A percentile compares a stretch with the other conserved stretches of the same genome.
Conservation (phyloP, 2,329 filamentous ascomycete species). For the Diaporthe humulicola region DNA sequence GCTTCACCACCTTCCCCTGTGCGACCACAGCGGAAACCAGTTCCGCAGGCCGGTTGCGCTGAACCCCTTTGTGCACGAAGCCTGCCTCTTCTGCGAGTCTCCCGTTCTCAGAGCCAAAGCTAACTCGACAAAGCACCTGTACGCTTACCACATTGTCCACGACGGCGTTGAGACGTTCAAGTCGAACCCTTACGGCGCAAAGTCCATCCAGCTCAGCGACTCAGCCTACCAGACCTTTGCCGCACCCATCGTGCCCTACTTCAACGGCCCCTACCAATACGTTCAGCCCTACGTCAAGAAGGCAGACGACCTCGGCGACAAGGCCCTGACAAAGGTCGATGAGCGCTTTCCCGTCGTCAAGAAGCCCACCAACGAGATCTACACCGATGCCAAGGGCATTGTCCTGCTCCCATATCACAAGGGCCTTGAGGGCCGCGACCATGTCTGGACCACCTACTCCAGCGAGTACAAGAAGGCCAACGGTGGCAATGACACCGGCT, state of each 20-base stretch:
- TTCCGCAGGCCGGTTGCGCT: conserved; percentile 1
- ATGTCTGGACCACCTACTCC: conserved; percentile 69
- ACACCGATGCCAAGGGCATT: conserved; percentile 72
- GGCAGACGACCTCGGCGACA: conserved; percentile 82
- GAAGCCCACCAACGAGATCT: conserved; percentile 80
- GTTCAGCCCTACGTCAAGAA: conserved; percentile 87
- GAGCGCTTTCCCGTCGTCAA: conserved; percentile 79
- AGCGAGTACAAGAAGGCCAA: conserved; percentile 74
- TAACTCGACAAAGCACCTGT: conserved; percentile 75
- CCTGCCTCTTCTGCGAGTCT: not conserved
- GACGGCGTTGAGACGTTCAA: conserved; percentile 85
- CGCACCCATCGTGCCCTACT: conserved; percentile 82
- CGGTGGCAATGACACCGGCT: conserved; percentile 61
- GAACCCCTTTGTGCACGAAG: not conserved
- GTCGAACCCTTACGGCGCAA: conserved; percentile 85
- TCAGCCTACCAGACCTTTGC: conserved; percentile 82
- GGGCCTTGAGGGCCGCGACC: conserved; percentile 71
- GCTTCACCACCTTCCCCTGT: not conserved
- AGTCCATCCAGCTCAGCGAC: conserved; percentile 81
- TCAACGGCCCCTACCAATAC: conserved; percentile 84
- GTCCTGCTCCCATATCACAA: conserved; percentile 75
- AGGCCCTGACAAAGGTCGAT: conserved; percentile 78
- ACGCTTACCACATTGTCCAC: conserved; percentile 85
- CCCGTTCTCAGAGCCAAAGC: not conserved
- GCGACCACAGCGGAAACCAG: not conserved